These are phyloP conservation scores for Phytophthora fragariaefolia DNA, from an alignment of 352 stramenopile species.

Conservation along the genomic window DNA sequence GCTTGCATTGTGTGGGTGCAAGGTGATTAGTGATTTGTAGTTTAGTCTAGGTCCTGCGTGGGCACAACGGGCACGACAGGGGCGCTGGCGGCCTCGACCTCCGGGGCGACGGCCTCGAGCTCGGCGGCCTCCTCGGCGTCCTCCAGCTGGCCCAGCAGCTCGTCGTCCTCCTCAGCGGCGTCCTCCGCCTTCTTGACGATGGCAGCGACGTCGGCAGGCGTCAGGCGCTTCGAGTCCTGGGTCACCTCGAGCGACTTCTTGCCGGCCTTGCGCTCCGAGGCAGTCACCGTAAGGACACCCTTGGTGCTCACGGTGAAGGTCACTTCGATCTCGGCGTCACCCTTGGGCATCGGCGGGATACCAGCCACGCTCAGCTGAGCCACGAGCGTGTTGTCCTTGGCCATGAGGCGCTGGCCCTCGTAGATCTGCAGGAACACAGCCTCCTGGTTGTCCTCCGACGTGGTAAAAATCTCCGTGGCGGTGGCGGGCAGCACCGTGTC, in stretches of 20 bases:
- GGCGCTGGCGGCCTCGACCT: constrained; percentile 32
- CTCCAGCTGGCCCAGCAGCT: constrained; percentile 77
- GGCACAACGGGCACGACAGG: constrained; percentile 47
- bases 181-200: constrained; percentile 90
- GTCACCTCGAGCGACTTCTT: constrained; percentile 82
- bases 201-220: constrained; percentile 62
- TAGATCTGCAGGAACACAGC: constrained; percentile 94
- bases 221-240: constrained; percentile 77
- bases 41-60: constrained; percentile 88
- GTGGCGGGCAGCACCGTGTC: constrained; percentile 91
- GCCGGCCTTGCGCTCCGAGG: constrained; percentile 73
- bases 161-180: constrained; percentile 83
- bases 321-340: constrained; percentile 93
- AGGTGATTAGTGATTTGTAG: constrained; percentile 44
- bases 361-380: constrained; percentile 91
- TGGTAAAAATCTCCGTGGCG: constrained; percentile 89
- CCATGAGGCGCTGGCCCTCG: constrained; percentile 97
- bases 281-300: constrained; percentile 95
- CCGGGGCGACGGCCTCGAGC: constrained; percentile 41
- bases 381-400: constrained; percentile 95
- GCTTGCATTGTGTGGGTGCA: constrained; percentile 38
- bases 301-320: constrained; percentile 93
- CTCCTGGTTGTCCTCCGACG: constrained; percentile 91
- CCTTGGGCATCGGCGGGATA: constrained; percentile 90
- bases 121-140: constrained; percentile 63